Conservation (phyloP, 768 basidiomycete genomes). For the Tephrocybe sp. region DNA sequence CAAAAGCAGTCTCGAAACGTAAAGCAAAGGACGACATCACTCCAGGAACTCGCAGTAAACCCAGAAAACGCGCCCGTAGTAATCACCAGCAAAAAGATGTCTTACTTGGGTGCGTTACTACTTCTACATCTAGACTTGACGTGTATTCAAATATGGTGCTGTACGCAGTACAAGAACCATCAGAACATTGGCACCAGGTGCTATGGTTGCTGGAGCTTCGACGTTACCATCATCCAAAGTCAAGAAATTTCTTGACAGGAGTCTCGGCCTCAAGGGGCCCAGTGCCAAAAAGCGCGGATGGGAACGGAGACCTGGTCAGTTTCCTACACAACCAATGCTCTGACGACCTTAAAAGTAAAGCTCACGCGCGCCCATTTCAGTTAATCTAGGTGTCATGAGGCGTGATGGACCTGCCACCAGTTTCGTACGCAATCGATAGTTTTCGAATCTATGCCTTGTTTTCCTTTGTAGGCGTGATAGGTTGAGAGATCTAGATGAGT, state of each 20-base stretch:
- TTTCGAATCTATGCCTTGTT: too few relatives aligned
- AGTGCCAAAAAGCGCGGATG: conserved; percentile 43
- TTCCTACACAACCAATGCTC: not conserved
- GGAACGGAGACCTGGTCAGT: conserved; percentile 58
- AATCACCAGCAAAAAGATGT: conserved; percentile 42
- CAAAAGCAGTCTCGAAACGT: conserved; percentile 20
- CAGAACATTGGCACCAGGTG: conserved; percentile 35
- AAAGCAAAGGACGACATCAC: conserved; percentile 16
- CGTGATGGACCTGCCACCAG: conserved; percentile 48
- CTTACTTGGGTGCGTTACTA: conserved; percentile 47
- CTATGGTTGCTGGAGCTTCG: conserved; percentile 31
- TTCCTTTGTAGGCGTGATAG: too few relatives aligned
- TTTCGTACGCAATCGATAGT: conserved; percentile 41
- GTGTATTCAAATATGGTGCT: conserved; percentile 3
- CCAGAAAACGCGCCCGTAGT: conserved; percentile 28
- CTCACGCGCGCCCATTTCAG: conserved; percentile 25
- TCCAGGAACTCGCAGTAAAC: conserved; percentile 20
- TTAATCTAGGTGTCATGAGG: conserved; percentile 56
- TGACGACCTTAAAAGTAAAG: not conserved
- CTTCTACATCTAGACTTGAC: not conserved
- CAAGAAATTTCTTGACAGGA: conserved; percentile 50
- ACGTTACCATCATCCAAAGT: conserved; percentile 47
- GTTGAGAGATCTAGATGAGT: too few relatives aligned
- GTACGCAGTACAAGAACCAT: conserved; percentile 49
- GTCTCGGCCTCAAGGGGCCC: conserved; percentile 43